Percentiles rank a stretch among this genome's conserved stretches.
These are phyloP conservation scores for Leishmania turanica DNA, from an alignment of 208 protist genomes.

Conservation along the genomic window DNA sequence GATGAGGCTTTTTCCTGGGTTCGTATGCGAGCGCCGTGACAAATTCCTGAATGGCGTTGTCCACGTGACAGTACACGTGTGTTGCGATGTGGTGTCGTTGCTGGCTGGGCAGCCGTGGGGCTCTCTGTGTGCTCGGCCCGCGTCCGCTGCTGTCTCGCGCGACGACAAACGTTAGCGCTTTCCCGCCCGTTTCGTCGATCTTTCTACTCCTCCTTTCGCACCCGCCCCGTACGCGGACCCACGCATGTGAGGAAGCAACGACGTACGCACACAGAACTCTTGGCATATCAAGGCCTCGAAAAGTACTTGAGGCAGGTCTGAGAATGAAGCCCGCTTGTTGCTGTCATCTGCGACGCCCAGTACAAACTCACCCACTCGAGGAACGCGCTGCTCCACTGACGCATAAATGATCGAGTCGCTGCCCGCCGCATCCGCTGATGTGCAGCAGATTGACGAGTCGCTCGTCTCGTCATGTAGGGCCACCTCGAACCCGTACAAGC, in stretches of 20 bases:
- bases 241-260: background rate
- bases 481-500: slow-evolving; percentile 55
- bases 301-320: background rate
- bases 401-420: background rate
- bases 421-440: background rate
- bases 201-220: background rate
- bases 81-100: background rate
- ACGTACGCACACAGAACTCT: background rate
- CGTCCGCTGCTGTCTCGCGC: background rate
- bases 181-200: background rate
- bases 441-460: slow-evolving; percentile 4
- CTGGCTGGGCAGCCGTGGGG: background rate
- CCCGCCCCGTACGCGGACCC: background rate
- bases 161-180: background rate
- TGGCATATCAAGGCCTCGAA: background rate
- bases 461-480: slow-evolving; percentile 18
- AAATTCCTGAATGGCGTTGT: background rate
- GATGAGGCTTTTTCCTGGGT: background rate
- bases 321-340: background rate
- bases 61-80: background rate
- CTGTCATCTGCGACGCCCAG: background rate
- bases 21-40: background rate
- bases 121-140: background rate
- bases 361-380: background rate
- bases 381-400: background rate